Evolutionary conservation across 345 rosid genomes (phyloP).

Genomic region (Noccaea caerulescens): DNA sequence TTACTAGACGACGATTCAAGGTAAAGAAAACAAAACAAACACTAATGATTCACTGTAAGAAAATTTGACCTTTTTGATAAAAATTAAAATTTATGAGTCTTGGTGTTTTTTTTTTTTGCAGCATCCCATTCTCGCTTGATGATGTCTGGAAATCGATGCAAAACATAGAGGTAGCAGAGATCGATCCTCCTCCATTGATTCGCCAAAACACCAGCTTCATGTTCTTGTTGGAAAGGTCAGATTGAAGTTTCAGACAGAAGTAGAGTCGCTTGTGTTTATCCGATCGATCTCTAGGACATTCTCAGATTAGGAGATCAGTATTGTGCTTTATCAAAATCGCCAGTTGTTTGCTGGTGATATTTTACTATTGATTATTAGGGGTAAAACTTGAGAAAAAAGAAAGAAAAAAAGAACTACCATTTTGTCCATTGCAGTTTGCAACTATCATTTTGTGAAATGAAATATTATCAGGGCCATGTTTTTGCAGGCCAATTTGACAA

Average conservation of each 20-base stretch:
- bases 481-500: neutral
- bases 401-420: neutral
- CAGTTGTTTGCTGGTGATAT: constrained; percentile 35
- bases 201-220: constrained; percentile 81
- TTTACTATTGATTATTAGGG: neutral
- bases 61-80: neutral
- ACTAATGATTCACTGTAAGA: neutral
- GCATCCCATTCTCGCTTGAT: constrained; percentile 91
- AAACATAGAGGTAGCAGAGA: constrained; percentile 67
- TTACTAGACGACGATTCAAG: constrained; percentile 91
- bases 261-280: neutral
- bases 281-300: constrained; percentile 36
- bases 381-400: constrained; percentile 5
- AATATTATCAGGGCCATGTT: constrained; percentile 13
- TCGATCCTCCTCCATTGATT: constrained; percentile 84
- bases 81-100: neutral
- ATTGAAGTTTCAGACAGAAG: constrained; percentile 47
- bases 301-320: constrained; percentile 37
- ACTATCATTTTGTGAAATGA: constrained; percentile 22
- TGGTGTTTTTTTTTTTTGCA: constrained; percentile 44
- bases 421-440: constrained; percentile 21
- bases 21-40: constrained; percentile 43
- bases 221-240: constrained; percentile 79
- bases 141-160: constrained; percentile 84
- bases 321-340: constrained; percentile 16